Evolutionary conservation across 106 monocot genomes (phyloP), one percentile per base, ranked within the genome.

Genomic region (Allium fistulosum): DNA sequence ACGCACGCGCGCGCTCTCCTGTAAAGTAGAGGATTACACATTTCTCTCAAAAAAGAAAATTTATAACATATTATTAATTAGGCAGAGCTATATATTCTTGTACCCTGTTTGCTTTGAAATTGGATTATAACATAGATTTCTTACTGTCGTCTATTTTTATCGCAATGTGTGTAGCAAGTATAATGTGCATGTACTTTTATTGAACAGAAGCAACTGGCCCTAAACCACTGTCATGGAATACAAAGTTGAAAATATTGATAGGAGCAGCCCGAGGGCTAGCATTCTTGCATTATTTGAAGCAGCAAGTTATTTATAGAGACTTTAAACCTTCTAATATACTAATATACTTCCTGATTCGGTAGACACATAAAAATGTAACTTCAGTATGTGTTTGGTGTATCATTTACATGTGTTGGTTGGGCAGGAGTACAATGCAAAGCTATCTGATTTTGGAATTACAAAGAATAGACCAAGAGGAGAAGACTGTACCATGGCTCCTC

Each of bases 211-310:
- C 22, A 22, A 22, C 22, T 22, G 22, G 22, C 22, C 0, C 0
- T 22, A 53, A 69, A 47, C 69, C 76, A 52, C 62, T 76, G 11
- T 63, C 76, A 6, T 76, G 76, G 76, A 76, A 15, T 27, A 22
- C 22, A 22, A 22, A 22, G 22, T 10, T 76, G 22, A 76, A 76
- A 63, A 76, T 76, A 55, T 68, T 48, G 47, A 67, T 76, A 48
- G 76, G 76, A 53, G 76, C 76, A 47, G 76, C 76, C 17, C 69
- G 69, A 47, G 69, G 76, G 22, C 69, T 76, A 15, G 76, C 76
- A 52, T 76, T 76, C 52, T 49, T 76, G 12, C 76, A 69, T 55
- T 26, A 53, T 55, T 63, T 63, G 8, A 63, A 76, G 17, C 69
- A 69, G 22, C 76, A 63, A 50, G 28, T 76, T 11, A 76, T 76